These are phyloP conservation scores for Melampsora abietis-canadensis DNA, from an alignment of 1,284 basidiomycete species.

Conservation along the genomic window DNA sequence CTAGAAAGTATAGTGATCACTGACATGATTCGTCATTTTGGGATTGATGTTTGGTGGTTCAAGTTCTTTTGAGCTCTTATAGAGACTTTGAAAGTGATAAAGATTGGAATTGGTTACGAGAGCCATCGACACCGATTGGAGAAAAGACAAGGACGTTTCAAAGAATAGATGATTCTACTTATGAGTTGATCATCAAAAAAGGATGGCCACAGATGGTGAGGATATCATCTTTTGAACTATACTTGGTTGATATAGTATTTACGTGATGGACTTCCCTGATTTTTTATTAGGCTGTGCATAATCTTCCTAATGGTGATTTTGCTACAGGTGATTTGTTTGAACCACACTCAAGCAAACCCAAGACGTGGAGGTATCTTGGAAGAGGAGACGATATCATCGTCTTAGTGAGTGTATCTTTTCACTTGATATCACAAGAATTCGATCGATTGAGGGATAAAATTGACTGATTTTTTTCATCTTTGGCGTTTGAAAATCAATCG, in stretches of 20 bases:
- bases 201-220: conserved; percentile 61
- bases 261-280: neutral
- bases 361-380: conserved; percentile 61
- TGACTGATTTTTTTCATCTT: too few relatives aligned
- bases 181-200: conserved; percentile 61
- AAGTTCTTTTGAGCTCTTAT: conserved; percentile 59
- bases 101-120: conserved; percentile 63
- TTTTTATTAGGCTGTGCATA: conserved; percentile 55
- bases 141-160: conserved; percentile 54
- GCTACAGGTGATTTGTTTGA: conserved; percentile 63
- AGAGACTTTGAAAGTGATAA: conserved; percentile 61
- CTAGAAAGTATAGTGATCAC: neutral
- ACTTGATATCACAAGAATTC: too few relatives aligned
- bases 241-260: neutral
- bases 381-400: conserved; percentile 64
- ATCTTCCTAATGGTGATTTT: conserved; percentile 62
- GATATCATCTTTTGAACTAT: neutral
- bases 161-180: conserved; percentile 58
- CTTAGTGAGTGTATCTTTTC: conserved; percentile 45
- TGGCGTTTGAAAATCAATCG: neutral
- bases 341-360: conserved; percentile 56
- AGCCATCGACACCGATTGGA: conserved; percentile 50
- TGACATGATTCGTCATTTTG: conserved; percentile 44
- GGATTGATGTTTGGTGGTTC: conserved; percentile 47
- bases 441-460: neutral